Base-by-base conservation (phyloP, 352 stramenopile genomes). In the Globisporangium takayamanum region DNA sequence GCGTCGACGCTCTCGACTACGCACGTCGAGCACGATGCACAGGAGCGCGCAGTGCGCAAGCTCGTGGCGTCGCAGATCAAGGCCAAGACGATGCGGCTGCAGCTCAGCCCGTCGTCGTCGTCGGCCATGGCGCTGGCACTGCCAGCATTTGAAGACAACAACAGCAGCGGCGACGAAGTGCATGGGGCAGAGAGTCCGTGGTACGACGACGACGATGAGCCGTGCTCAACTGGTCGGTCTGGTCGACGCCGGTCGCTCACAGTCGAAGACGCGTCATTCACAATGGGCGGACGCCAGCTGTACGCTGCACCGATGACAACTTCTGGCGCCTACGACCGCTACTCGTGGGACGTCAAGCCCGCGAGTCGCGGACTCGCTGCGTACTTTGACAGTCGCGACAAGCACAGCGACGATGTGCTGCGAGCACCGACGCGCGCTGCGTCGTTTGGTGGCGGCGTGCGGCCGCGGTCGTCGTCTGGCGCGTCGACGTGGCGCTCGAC, bases 21-120 rank as follows among this genome's bases (percentile, higher is more conserved):
- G 50, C 68, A 82, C 37, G 49, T 53, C 4, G 53, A 60, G 39
- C 53, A 65, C 33, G 59, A 55, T 37, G 72, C 89, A 33, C 80
- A 90, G 64, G 76, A 91, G 60, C 66, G 76, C 42, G 79, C 85
- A 28, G 73, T 95, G 44, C 74, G 88, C 45, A 79, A 79, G 46
- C 72, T 91, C 33, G 70, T 92, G 33, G 63, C 69, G 16, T 76
- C 80, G 11, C 76, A 90, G 66, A 78, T 88, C 65, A 74, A 77
- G 41, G 67, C 74, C 37, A 84, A 83, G 53, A 81, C 70, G 22
- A 75, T 81, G 69, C 59, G 72, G 37, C 53, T 87, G 57, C 74
- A 86, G 53, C 62, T 85, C 16, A 76, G 77, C 37, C 41, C 53
- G 14, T 54, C 69, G 37, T 62, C 65, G n/a, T 68, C 69, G 28